Conservation (phyloP, 1,139 yeast genomes). For the Waltiozyma sp. region DNA sequence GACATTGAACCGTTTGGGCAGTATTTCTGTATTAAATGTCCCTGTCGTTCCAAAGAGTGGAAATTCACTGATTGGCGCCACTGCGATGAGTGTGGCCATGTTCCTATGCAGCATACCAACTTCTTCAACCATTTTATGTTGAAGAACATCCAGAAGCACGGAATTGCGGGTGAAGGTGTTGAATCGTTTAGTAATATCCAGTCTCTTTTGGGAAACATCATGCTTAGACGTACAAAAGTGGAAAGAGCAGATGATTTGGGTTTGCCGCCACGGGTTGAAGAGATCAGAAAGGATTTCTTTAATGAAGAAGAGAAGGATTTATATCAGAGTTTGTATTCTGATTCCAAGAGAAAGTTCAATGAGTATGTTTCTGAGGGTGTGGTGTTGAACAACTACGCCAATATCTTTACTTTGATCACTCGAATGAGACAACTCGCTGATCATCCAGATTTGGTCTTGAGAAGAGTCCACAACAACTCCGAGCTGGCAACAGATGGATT, state of each 20-base stretch:
- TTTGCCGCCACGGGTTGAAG: constrained; percentile 87
- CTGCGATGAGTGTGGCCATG: constrained; percentile 81
- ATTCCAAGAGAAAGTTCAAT: constrained; percentile 70
- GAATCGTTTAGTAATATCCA: constrained; percentile 72
- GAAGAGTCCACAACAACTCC: constrained; percentile 42
- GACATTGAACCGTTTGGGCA: constrained; percentile 77
- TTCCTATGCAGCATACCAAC: constrained; percentile 90
- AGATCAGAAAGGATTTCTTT: constrained; percentile 73
- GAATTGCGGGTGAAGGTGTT: constrained; percentile 70
- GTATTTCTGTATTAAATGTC: constrained; percentile 64
- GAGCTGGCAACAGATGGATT: constrained; percentile 20
- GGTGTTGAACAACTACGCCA: constrained; percentile 61
- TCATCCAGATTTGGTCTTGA: constrained; percentile 89
- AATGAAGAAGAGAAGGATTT: constrained; percentile 92
- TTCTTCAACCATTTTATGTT: constrained; percentile 92
- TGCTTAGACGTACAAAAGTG: constrained; percentile 88
- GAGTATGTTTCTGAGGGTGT: constrained; percentile 80
- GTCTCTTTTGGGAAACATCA: constrained; percentile 57
- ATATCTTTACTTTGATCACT: constrained; percentile 88
- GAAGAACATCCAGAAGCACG: constrained; percentile 80
- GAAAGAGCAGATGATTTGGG: constrained; percentile 97
- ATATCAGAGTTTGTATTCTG: constrained; percentile 78
- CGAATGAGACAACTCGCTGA: constrained; percentile 97
- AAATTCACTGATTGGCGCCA: constrained; percentile 68
- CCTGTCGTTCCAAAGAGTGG: constrained; percentile 55